Base-by-base conservation (phyloP, 352 stramenopile genomes). In the Phytopythium vexans region DNA sequence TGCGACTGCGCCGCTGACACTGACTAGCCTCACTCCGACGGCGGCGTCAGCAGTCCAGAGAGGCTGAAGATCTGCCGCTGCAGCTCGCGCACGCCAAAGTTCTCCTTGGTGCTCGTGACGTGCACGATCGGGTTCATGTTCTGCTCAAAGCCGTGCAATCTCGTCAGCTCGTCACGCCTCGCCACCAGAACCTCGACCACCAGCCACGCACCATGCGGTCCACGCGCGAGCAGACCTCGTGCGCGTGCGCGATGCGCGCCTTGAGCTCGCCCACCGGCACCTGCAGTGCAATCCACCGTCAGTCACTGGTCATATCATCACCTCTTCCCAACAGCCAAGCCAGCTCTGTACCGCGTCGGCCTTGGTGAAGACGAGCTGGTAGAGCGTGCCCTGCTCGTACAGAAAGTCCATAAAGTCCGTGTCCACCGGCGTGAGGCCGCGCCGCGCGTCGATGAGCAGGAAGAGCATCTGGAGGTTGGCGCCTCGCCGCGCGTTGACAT, bases 351-450 rank as follows among this genome's bases (percentile, higher is more conserved):
- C 68, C 9, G 79, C 53, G 61, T 97, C 89, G 8, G 76, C 82
- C 62, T 97, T 97, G 10, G 89, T 97, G 52, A 97, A 86, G 34
- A 97, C 84, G 21, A 97, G 71, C 49, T 96, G 87, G 65, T 97
- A 97, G 37, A 87, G 58, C 21, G 85, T 74, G 4, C 73, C 82
- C n/a, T 93, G 68, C 11, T 82, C 68, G 42, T 94, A 79, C 40
- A 97, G 57, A 45, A 89, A 86, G 56, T 92, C 77, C 79, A 96
- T 91, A 57, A 96, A 96, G 52, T 96, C 81, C 37, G 86, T 59
- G 51, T 97, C 90, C 5, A 90, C 71, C 31, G 73, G 61, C 16
- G 74, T 72, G 38, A 97, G 59, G 9, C 91, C 91, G 7, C 88
- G 77, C 32, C 88, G 72, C 33, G 72, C 73, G 59, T 97, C 88